Percentiles rank a stretch among this genome's conserved stretches.
Evolutionary conservation across 345 rosid genomes (phyloP).

Genomic region (Angophora floribunda): DNA sequence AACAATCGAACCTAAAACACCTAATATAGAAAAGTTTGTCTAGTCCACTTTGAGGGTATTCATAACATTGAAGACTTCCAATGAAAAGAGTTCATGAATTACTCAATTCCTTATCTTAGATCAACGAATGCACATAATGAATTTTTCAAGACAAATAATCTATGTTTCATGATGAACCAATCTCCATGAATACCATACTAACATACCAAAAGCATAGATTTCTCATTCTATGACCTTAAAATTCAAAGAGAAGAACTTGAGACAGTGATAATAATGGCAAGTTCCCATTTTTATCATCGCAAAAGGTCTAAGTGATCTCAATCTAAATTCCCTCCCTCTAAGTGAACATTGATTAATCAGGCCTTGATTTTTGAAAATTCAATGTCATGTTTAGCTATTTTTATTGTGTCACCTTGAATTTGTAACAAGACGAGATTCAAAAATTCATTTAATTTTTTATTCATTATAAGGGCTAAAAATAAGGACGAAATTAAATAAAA

Average conservation of each 20-base stretch:
- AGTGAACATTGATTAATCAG: accelerated
- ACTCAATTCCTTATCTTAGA: background rate
- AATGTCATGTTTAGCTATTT: background rate
- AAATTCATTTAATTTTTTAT: background rate
- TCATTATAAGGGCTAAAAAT: background rate
- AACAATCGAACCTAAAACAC: background rate
- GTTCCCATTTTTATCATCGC: background rate
- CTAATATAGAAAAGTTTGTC: background rate
- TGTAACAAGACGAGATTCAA: background rate
- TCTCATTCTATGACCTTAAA: background rate
- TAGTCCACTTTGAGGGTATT: background rate
- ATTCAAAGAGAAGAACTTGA: background rate
- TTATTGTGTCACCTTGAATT: background rate
- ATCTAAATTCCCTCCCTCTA: background rate
- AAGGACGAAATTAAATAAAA: background rate
- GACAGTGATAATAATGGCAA: background rate
- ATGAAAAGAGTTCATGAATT: background rate
- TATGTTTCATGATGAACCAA: background rate
- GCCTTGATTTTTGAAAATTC: background rate
- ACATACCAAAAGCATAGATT: background rate
- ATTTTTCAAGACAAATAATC: background rate
- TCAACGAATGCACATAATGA: background rate
- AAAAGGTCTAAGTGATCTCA: background rate
- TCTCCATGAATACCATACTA: background rate
- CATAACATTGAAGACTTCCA: background rate